Evolutionary conservation across 2,329 filamentous ascomycete genomes (phyloP), one percentile per base, ranked within the genome.

Genomic region (Fusarium redolens): DNA sequence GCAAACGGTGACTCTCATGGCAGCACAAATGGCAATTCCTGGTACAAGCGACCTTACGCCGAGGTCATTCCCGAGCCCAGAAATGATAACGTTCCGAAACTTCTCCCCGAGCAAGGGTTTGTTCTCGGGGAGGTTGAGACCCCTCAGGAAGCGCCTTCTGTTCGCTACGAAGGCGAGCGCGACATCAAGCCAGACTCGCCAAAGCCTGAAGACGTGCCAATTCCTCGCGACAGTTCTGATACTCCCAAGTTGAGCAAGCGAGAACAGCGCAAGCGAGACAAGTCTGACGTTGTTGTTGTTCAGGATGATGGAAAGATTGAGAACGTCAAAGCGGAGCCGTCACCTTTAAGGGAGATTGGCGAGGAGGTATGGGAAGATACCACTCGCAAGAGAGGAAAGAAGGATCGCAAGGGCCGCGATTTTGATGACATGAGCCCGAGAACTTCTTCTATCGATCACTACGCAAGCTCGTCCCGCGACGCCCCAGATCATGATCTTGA

Each of bases 81-180:
- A 18, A 83, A 84, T 11, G 69, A 15, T 18, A 48, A 65, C 22
- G 62, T 22, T 11, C 79, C 47, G 59, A 77, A 75, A 35, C 61
- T 73, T 45, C 63, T 78, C 20, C 78, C 78, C 18, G 80, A 84
- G 40, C 77, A 82, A 57, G 86, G 85, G 2, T 86, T 85, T 70
- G 81, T 86, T n/a, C 81, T 86, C 48, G 85, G 83, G 15, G 86
- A 90, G 70, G 78, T 85, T 15, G 83, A 85, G 17, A 86, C 83
- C 13, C 82, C 83, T 22, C 80, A 80, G 47, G 77, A 80, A 67
- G 71, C 76, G 59, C 71, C 68, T 45, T 66, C 69, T 3, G 65
- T 71, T 22, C 67, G 75, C 15, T 69, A 77, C 7, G 75, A 77
- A 28, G 47, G 59, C 13, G 59, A 67, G 45, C 64, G 54, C 18